These are phyloP conservation scores for Serendipita sp. DNA, from an alignment of 768 basidiomycete genomes.

Conservation along the genomic window DNA sequence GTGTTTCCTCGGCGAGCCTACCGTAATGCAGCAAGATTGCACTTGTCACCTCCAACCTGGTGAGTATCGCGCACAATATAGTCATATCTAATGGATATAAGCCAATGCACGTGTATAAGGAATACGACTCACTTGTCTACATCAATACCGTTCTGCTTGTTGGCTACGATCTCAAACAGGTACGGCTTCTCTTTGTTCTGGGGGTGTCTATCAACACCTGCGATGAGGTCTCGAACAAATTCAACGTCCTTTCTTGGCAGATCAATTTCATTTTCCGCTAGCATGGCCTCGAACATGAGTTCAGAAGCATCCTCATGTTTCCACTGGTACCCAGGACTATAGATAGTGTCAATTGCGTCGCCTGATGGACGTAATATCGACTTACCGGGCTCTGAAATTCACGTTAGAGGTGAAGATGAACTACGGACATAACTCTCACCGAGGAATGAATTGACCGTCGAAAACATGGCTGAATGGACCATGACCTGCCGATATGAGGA, in stretches of 20 bases:
- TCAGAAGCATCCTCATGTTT: slow-evolving; percentile 65
- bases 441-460: slow-evolving; percentile 57
- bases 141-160: slow-evolving; percentile 65
- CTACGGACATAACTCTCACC: slow-evolving; percentile 29
- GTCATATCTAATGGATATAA: slow-evolving; percentile 39
- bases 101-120: neutral
- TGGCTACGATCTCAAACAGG: slow-evolving; percentile 73
- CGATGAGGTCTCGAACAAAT: slow-evolving; percentile 68
- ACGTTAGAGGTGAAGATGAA: neutral
- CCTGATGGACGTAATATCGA: neutral
- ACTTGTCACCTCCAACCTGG: slow-evolving; percentile 43
- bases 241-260: slow-evolving; percentile 32
- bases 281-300: slow-evolving; percentile 63
- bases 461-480: slow-evolving; percentile 80
- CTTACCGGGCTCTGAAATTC: neutral
- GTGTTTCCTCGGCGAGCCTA: slow-evolving; percentile 6
- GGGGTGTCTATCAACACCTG: slow-evolving; percentile 28
- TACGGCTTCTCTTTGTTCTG: slow-evolving; percentile 40
- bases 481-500: slow-evolving; percentile 30
- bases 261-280: slow-evolving; percentile 36
- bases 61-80: slow-evolving; percentile 65
- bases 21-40: slow-evolving; percentile 35
- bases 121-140: slow-evolving; percentile 53
- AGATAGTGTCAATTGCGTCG: neutral
- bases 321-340: slow-evolving; percentile 39